These are phyloP conservation scores for Fusarium pseudoanthophilum DNA, from an alignment of 2,329 filamentous ascomycete genomes.

Conservation along the genomic window DNA sequence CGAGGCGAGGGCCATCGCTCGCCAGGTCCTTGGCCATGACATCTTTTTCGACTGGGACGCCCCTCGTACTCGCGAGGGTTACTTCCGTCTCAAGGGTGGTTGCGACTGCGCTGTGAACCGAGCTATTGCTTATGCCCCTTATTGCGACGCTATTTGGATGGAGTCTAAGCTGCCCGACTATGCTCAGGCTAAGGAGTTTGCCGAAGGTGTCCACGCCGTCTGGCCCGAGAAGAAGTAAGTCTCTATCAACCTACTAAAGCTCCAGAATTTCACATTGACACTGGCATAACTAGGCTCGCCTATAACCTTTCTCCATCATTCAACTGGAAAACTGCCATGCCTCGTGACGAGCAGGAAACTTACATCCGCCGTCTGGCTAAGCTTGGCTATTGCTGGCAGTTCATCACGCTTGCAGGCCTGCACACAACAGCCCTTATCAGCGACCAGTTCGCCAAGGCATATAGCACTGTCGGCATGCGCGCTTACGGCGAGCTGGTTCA, in stretches of 20 bases:
- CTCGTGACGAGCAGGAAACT: constrained; percentile 90
- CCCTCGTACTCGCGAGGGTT: constrained; percentile 93
- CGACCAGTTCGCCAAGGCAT: constrained; percentile 87
- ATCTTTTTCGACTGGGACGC: constrained; percentile 95
- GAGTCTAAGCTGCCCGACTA: constrained; percentile 97
- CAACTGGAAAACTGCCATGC: constrained; percentile 99
- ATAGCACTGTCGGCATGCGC: constrained; percentile 85
- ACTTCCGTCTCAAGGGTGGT: constrained; percentile 91
- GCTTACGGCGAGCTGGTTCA: constrained; percentile 98
- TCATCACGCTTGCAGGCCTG: constrained; percentile 98
- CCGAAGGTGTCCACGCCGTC: constrained; percentile 89
- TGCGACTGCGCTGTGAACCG: constrained; percentile 92
- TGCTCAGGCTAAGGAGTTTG: constrained; percentile 91
- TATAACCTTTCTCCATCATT: constrained; percentile 99
- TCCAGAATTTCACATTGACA: constrained; percentile 30
- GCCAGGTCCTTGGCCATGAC: constrained; percentile 79
- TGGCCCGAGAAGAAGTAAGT: constrained; percentile 96
- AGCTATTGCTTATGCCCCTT: constrained; percentile 90
- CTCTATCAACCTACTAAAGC: not conserved
- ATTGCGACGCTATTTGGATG: constrained; percentile 99
- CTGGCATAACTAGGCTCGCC: constrained; percentile 71
- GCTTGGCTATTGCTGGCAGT: constrained; percentile 99
- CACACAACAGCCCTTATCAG: constrained; percentile 95
- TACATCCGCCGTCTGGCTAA: constrained; percentile 90
- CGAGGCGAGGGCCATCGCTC: constrained; percentile 84